Conservation (phyloP, 805 yeast species). For the Ogataea chonburiensis region DNA sequence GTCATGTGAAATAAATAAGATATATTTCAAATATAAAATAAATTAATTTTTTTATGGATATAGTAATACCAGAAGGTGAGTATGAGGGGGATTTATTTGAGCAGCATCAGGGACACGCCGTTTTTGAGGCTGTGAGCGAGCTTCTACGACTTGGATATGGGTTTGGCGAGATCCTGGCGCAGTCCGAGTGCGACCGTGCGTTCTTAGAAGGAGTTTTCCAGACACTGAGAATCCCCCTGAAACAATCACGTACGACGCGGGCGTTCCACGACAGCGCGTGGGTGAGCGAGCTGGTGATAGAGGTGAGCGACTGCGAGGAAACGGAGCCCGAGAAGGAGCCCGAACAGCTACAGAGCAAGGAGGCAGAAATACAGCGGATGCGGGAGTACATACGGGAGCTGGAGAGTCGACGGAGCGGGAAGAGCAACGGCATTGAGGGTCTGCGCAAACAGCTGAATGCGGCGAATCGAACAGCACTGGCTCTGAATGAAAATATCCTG, state of each 20-base stretch:
- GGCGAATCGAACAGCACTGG: constrained; percentile 12
- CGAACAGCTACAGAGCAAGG: constrained; percentile 14
- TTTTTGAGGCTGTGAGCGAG: constrained; percentile 27
- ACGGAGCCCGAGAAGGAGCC: constrained; percentile 4
- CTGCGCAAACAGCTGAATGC: constrained; percentile 6
- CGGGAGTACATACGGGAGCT: constrained; percentile 19
- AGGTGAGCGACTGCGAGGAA: constrained; percentile 38
- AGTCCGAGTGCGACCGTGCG: constrained; percentile 19
- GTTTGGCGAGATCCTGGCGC: constrained; percentile 18
- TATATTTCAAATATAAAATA: neutral
- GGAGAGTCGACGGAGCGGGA: constrained; percentile 9
- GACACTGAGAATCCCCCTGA: constrained; percentile 10
- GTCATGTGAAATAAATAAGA: constrained; percentile 4
- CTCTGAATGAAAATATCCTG: constrained; percentile 15
- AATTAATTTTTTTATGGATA: constrained; percentile 14
- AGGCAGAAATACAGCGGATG: constrained; percentile 22
- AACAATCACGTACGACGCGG: constrained; percentile 1
- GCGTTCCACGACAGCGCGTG: constrained; percentile 23
- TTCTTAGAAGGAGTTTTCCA: constrained; percentile 17
- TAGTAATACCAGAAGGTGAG: constrained; percentile 13
- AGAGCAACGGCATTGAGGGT: constrained; percentile 7
- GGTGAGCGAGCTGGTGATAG: constrained; percentile 18
- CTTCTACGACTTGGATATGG: constrained; percentile 23
- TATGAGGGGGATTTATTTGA: constrained; percentile 11
- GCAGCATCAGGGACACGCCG: constrained; percentile 15